These are phyloP conservation scores for Fusarium ramigenum DNA, from an alignment of 2,329 filamentous ascomycete genomes.

Conservation along the genomic window DNA sequence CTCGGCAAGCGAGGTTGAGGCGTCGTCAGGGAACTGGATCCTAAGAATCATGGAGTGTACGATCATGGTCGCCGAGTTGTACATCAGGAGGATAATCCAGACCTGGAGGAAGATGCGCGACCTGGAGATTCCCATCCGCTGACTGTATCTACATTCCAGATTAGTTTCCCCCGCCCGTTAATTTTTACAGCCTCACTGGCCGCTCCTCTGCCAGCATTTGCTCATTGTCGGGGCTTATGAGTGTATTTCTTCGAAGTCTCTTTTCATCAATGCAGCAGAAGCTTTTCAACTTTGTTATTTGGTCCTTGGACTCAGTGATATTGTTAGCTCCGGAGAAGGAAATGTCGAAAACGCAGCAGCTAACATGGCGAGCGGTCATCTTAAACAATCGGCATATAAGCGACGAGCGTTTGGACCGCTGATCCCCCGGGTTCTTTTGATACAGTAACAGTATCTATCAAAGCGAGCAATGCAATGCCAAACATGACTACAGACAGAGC, in stretches of 20 bases:
- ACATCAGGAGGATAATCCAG: not conserved
- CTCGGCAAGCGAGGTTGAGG: not conserved
- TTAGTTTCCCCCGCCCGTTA: not conserved
- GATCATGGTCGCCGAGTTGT: rapidly evolving
- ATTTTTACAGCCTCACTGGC: not conserved
- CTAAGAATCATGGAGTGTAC: rapidly evolving
- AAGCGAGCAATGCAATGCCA: too few species aligned
- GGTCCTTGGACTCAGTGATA: too few species aligned
- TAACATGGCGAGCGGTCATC: not conserved
- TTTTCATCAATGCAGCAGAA: not conserved
- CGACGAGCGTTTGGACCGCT: rapidly evolving
- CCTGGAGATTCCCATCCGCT: rapidly evolving
- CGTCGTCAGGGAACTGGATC: not conserved
- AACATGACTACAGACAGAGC: not conserved
- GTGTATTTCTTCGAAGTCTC: rapidly evolving
- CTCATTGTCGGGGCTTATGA: not conserved
- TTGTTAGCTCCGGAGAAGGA: not conserved
- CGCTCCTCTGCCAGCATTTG: not conserved
- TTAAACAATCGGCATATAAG: rapidly evolving
- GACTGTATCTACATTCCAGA: not conserved
- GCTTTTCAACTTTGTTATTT: not conserved
- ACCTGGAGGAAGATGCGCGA: rapidly evolving
- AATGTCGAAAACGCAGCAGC: rapidly evolving
- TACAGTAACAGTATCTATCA: not conserved
- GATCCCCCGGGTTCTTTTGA: not conserved